A percentile compares a stretch with the other conserved stretches of the same genome.
Conservation (phyloP, 2,329 filamentous ascomycete genomes). For the Fusarium camptoceras region DNA sequence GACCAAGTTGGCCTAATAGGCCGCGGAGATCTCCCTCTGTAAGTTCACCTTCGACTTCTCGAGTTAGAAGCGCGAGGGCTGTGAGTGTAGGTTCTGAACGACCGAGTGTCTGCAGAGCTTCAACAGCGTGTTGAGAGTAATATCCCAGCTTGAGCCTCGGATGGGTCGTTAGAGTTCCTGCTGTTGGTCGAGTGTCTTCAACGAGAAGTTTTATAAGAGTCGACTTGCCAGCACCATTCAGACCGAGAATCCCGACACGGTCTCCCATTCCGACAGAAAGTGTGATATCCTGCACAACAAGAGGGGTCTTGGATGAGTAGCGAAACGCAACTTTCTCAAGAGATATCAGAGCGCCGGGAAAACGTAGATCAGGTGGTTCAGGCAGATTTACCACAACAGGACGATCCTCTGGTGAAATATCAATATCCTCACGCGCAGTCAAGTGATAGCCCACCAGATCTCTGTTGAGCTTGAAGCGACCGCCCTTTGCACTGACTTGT, state of each 20-base stretch:
- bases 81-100: constrained; percentile 65
- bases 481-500: constrained; percentile 77
- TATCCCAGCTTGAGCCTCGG: constrained; percentile 77
- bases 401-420: constrained; percentile 73
- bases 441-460: constrained; percentile 74
- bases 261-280: constrained; percentile 79
- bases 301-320: constrained; percentile 60
- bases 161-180: constrained; percentile 73
- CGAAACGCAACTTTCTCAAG: constrained; percentile 76
- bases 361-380: constrained; percentile 75
- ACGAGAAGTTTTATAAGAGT: constrained; percentile 79
- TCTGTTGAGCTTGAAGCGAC: constrained; percentile 83
- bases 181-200: constrained; percentile 67
- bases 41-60: constrained; percentile 63
- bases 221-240: constrained; percentile 87
- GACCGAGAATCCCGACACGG: constrained; percentile 78
- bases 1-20: constrained; percentile 74
- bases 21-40: constrained; percentile 76
- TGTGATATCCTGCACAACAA: constrained; percentile 70
- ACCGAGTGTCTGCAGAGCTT: constrained; percentile 71
- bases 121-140: constrained; percentile 84
- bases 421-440: constrained; percentile 73
- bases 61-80: constrained; percentile 71
- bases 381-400: constrained; percentile 69
- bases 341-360: constrained; percentile 78